phyloP scores from a whole-genome alignment of 2,329 filamentous ascomycete genomes.

The Ramichloridium luteum region DNA sequence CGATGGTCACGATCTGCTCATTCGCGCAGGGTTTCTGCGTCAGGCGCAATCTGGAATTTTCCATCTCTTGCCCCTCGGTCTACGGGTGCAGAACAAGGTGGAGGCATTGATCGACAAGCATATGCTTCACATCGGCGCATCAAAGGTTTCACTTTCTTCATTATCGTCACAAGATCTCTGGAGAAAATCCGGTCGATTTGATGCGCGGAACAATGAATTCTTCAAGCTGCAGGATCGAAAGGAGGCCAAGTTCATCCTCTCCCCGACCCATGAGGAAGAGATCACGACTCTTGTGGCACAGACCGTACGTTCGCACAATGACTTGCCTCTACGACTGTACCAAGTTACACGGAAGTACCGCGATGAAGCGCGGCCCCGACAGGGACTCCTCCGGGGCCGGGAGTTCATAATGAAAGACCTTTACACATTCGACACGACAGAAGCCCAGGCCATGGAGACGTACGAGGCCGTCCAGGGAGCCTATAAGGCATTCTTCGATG shows the following conservation, averaged over 20 bases:
- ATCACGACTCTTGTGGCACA: constrained; percentile 70
- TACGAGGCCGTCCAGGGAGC: constrained; percentile 62
- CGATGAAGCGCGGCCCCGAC: constrained; percentile 78
- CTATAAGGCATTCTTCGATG: constrained; percentile 67
- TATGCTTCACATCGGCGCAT: constrained; percentile 66
- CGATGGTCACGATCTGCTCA: constrained; percentile 34
- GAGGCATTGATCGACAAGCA: constrained; percentile 77
- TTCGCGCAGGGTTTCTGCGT: constrained; percentile 35
- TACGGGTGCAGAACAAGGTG: constrained; percentile 78
- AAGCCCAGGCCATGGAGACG: constrained; percentile 59
- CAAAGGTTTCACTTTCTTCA: constrained; percentile 69
- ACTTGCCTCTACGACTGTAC: constrained; percentile 75
- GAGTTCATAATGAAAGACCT: constrained; percentile 98
- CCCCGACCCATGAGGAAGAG: constrained; percentile 94
- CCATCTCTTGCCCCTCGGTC: constrained; percentile 76
- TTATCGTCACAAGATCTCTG: constrained; percentile 78
- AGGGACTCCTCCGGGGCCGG: constrained; percentile 73
- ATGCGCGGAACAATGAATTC: constrained; percentile 44
- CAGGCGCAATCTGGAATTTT: constrained; percentile 83
- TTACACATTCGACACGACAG: constrained; percentile 76
- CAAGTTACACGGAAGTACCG: constrained; percentile 91
- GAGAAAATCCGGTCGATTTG: constrained; percentile 70
- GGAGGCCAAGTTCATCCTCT: constrained; percentile 59
- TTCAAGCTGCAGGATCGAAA: constrained; percentile 73
- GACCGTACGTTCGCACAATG: constrained; percentile 68